Evolutionary conservation across 2,329 filamentous ascomycete genomes (phyloP).

Genomic region (Trichophyton mentagrophytes): DNA sequence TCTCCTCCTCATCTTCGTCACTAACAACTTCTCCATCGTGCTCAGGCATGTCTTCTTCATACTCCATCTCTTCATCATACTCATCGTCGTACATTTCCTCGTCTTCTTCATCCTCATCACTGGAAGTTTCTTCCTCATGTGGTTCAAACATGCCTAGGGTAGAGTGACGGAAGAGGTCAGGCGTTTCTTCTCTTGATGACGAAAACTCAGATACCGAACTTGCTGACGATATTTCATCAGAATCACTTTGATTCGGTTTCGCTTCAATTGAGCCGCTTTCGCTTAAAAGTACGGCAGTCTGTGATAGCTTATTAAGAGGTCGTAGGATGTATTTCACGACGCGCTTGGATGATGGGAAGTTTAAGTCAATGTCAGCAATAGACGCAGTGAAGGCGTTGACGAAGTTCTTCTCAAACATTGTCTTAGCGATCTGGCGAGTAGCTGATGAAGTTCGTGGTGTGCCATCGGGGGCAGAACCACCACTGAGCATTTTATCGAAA

Average conservation of each 20-base stretch:
- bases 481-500: constrained; percentile 82
- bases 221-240: constrained; percentile 76
- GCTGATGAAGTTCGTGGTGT: constrained; percentile 42
- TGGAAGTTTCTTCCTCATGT: constrained; percentile 64
- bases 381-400: constrained; percentile 78
- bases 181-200: constrained; percentile 82
- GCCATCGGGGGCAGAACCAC: constrained; percentile 53
- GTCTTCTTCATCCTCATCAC: constrained; percentile 55
- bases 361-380: constrained; percentile 89
- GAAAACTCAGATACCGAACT: constrained; percentile 83
- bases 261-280: constrained; percentile 62
- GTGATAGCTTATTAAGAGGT: constrained; percentile 74
- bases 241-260: constrained; percentile 55
- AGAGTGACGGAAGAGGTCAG: constrained; percentile 92
- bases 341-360: constrained; percentile 82
- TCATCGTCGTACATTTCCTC: constrained; percentile 91
- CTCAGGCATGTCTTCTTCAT: constrained; percentile 66
- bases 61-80: constrained; percentile 83
- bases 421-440: constrained; percentile 71
- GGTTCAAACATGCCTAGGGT: constrained; percentile 89
- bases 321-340: constrained; percentile 93
- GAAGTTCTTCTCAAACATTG: constrained; percentile 98
- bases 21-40: constrained; percentile 81
- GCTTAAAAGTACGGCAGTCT: constrained; percentile 75
- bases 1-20: constrained; percentile 71